Percentiles rank a stretch among this genome's conserved stretches.
Evolutionary conservation across 116 monocot genomes (phyloP).

Genomic region (Phalaenopsis hybrid): DNA sequence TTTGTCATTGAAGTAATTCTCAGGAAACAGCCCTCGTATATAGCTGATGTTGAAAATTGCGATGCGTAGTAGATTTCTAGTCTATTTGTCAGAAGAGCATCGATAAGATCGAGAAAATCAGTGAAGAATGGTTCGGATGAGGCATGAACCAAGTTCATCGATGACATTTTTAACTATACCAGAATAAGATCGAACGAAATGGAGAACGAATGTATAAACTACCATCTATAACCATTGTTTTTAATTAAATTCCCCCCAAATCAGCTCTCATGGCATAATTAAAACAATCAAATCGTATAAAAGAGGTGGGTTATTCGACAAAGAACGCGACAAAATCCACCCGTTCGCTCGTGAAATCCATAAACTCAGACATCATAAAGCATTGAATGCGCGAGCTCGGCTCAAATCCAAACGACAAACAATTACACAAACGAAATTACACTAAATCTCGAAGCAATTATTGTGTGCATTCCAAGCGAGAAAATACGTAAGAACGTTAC

Average conservation of each 20-base stretch:
- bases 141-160: neutral
- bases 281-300: neutral
- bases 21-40: conserved; percentile 94
- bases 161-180: neutral
- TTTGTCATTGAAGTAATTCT: conserved; percentile 68
- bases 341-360: neutral
- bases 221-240: neutral
- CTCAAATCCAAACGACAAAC: neutral
- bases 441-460: neutral
- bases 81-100: conserved; percentile 32
- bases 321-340: neutral
- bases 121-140: neutral
- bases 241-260: neutral
- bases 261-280: neutral
- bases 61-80: conserved; percentile 91
- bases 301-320: neutral
- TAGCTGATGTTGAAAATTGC: conserved; percentile 99
- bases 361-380: neutral
- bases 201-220: neutral
- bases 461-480: neutral
- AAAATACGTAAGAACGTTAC: conserved; percentile 23
- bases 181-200: neutral
- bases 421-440: neutral
- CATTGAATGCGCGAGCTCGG: neutral
- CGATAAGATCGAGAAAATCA: conserved; percentile 1